Evolutionary conservation across 164 flowering plant species (phyloP).

Genomic region (Berberis thunbergii): DNA sequence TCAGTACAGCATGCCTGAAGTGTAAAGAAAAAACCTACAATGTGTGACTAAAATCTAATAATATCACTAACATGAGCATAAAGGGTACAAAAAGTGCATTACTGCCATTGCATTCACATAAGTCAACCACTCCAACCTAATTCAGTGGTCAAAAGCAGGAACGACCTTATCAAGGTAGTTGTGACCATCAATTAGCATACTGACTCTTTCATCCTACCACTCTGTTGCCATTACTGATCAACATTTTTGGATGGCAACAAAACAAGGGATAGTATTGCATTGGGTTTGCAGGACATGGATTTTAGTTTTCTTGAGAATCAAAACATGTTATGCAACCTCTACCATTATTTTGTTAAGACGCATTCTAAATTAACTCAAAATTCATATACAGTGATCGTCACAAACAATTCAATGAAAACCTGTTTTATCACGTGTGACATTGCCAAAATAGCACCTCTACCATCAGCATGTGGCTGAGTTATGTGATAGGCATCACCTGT

Average conservation of each 20-base stretch:
- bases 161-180: too few species aligned
- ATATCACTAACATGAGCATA: too few species aligned
- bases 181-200: too few species aligned
- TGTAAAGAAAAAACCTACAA: too few species aligned
- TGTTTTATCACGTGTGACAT: slow-evolving; percentile 81
- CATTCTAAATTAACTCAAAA: background rate
- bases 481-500: slow-evolving; percentile 96
- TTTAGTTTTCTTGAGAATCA: background rate
- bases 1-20: too few species aligned
- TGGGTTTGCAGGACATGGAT: background rate
- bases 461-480: slow-evolving; percentile 82
- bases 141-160: too few species aligned
- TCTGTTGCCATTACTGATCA: background rate
- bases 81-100: too few species aligned
- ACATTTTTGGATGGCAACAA: too few species aligned
- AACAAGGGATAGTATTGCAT: background rate
- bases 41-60: too few species aligned
- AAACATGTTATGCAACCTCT: background rate
- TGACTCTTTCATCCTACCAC: background rate
- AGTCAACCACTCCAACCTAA: too few species aligned
- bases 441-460: slow-evolving; percentile 89
- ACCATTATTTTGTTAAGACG: background rate
- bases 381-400: background rate
- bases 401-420: slow-evolving; percentile 24
- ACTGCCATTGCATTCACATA: too few species aligned